These are phyloP conservation scores for Pythium apleroticum DNA, from an alignment of 352 stramenopile species.

Conservation along the genomic window DNA sequence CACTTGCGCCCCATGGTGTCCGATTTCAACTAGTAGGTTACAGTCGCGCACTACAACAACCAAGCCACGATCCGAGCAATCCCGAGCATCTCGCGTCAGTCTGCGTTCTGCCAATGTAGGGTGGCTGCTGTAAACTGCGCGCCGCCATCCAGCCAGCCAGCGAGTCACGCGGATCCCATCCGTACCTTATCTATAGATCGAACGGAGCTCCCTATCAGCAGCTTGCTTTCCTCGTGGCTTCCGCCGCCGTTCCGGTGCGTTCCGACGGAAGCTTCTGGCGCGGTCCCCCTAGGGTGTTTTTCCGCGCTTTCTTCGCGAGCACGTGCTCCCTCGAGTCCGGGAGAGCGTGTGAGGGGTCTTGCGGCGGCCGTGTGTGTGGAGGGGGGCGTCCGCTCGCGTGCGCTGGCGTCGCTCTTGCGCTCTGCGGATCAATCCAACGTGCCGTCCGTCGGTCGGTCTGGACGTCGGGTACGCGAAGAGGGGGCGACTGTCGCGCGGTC, in stretches of 20 bases:
- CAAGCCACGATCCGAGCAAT: not conserved
- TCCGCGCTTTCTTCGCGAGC: constrained; percentile 2
- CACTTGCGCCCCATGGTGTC: constrained; percentile 8
- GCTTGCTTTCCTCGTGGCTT: not conserved
- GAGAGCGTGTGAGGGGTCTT: not conserved
- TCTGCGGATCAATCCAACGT: constrained; percentile 1
- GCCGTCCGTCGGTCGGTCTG: not conserved
- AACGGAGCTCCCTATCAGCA: too few species aligned
- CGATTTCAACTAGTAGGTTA: not conserved
- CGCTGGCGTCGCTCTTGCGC: constrained; percentile 4
- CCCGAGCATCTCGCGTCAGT: not conserved
- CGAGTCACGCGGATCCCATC: too few species aligned
- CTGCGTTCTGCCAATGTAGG: not conserved
- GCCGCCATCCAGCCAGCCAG: not conserved
- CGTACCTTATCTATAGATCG: constrained; percentile 6
- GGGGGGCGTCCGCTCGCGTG: not conserved
- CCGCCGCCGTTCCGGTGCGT: not conserved
- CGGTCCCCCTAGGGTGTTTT: not conserved
- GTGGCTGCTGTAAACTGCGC: too few species aligned
- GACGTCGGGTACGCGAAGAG: constrained; percentile 3
- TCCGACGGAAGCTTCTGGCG: constrained; percentile 1
- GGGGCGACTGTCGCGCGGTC: constrained; percentile 6
- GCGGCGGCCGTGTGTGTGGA: not conserved
- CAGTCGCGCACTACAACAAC: not conserved
- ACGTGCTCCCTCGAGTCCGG: not conserved